Conservation (phyloP, 2,329 filamentous ascomycete species). For the Fusarium mexicanum region DNA sequence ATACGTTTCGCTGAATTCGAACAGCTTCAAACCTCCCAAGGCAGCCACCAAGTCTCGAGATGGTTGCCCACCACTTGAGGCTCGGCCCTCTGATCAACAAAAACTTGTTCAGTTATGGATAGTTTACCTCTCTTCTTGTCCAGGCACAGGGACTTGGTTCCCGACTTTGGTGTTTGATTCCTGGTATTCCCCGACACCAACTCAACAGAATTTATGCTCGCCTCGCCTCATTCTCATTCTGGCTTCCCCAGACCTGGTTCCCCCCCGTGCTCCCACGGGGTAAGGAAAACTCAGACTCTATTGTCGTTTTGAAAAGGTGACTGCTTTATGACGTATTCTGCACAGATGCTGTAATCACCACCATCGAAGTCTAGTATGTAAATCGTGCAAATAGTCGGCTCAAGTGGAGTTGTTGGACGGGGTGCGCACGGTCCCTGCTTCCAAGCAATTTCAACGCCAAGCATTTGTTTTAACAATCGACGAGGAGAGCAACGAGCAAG, state of each 20-base stretch:
- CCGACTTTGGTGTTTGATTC: background rate
- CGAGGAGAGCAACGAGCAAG: background rate
- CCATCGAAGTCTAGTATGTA: slow-evolving; percentile 35
- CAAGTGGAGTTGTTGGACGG: slow-evolving; percentile 9
- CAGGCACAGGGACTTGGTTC: slow-evolving; percentile 29
- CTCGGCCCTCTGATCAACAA: slow-evolving; percentile 34
- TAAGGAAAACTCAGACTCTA: background rate
- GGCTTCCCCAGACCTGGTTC: background rate
- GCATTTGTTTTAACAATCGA: slow-evolving; percentile 7
- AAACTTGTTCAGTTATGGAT: slow-evolving; percentile 33
- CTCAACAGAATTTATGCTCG: background rate
- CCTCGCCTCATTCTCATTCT: background rate
- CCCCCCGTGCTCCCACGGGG: background rate
- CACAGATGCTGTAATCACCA: slow-evolving; percentile 11
- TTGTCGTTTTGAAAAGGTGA: slow-evolving; percentile 1
- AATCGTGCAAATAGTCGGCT: slow-evolving; percentile 28
- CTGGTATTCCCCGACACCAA: background rate
- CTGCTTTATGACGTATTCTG: slow-evolving; percentile 34
- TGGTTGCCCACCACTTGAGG: slow-evolving; percentile 33
- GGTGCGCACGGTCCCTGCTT: slow-evolving; percentile 30
- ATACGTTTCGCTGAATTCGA: background rate
- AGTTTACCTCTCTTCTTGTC: slow-evolving; percentile 26
- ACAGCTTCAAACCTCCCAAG: background rate
- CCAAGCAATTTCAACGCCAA: slow-evolving; percentile 17
- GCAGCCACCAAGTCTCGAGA: slow-evolving; percentile 9